phyloP scores from a whole-genome alignment of 2,329 filamentous ascomycete genomes.

The Xylaria sp. region DNA sequence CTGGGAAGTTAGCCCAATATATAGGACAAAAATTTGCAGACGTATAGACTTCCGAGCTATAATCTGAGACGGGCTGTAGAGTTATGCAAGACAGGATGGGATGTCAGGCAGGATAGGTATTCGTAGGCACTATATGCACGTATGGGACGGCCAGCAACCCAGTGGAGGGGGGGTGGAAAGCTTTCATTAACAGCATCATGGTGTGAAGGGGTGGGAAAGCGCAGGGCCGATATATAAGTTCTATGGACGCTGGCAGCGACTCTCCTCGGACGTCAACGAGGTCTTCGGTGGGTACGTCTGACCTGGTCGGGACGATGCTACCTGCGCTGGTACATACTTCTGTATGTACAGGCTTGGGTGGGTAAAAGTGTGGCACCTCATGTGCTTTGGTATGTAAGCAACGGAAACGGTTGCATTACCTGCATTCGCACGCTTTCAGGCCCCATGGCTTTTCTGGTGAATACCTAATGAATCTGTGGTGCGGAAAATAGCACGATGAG shows the following conservation, averaged over 20 bases:
- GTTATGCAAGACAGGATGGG: not conserved
- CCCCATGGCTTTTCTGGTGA: not conserved
- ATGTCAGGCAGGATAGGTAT: not conserved
- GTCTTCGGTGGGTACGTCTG: not conserved
- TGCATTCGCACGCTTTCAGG: not conserved
- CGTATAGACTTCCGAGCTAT: no score
- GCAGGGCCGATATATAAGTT: constrained; percentile 17
- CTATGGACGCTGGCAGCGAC: constrained; percentile 7
- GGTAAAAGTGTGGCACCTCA: not conserved
- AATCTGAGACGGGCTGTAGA: not conserved
- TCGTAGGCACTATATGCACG: not conserved
- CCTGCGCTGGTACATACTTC: not conserved
- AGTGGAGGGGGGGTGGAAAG: constrained; percentile 5
- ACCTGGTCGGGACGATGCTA: no score
- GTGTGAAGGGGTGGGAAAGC: constrained; percentile 5
- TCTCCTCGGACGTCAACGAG: not conserved
- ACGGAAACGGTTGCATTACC: not conserved
- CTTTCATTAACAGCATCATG: constrained; percentile 18
- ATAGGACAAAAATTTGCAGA: no score
- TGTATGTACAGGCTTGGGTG: not conserved
- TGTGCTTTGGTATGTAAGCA: not conserved
- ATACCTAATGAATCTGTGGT: not conserved
- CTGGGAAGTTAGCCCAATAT: no score
- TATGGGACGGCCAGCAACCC: not conserved
- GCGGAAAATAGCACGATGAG: no score